These are phyloP conservation scores for Eucalyptus brandiana DNA, from an alignment of 345 rosid species.

Conservation along the genomic window DNA sequence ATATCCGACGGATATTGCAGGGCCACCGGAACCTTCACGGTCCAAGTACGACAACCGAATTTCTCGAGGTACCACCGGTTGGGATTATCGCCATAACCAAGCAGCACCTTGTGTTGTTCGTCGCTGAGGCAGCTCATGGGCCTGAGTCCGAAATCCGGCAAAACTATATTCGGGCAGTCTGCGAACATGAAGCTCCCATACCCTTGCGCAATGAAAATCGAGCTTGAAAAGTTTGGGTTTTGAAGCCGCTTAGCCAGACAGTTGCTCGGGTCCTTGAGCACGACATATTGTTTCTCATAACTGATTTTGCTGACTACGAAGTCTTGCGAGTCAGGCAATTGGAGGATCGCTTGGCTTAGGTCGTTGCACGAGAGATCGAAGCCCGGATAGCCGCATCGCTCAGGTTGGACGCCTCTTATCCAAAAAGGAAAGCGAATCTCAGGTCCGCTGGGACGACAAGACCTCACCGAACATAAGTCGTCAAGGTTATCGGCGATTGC, in stretches of 20 bases:
- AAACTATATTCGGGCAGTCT: too few species aligned
- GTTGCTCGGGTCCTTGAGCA: background rate
- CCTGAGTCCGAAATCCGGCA: too few species aligned
- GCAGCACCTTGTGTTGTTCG: too few species aligned
- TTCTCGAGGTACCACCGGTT: fast-evolving
- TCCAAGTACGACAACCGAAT: background rate
- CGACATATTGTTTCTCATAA: background rate
- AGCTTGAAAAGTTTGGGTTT: background rate
- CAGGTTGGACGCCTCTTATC: background rate
- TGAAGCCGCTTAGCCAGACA: background rate
- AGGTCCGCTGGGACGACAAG: fast-evolving
- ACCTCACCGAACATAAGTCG: background rate
- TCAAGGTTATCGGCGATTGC: background rate
- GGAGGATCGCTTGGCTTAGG: background rate
- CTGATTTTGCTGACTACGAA: background rate
- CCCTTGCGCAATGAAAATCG: too few species aligned
- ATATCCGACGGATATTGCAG: background rate
- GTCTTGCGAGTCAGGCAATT: background rate
- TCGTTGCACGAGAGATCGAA: background rate
- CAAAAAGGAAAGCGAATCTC: background rate
- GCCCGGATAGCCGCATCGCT: background rate
- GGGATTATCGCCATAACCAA: too few species aligned
- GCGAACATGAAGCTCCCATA: too few species aligned
- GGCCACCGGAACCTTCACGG: background rate
- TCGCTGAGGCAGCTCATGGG: too few species aligned